Evolutionary conservation across 257 asterid genomes (phyloP).

Genomic region (Osmanthus fragrans): DNA sequence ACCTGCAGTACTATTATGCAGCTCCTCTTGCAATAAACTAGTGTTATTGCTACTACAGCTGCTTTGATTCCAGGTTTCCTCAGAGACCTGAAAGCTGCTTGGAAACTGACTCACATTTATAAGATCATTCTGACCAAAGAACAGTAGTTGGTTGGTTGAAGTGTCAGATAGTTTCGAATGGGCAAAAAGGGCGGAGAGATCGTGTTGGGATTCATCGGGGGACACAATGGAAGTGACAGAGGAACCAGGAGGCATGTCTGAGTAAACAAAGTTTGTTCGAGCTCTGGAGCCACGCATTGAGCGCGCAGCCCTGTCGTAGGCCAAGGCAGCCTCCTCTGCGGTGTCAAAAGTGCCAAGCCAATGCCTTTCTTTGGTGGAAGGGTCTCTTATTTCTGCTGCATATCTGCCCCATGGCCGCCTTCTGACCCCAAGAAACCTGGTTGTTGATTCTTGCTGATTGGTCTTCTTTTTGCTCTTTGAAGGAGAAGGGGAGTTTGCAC

Average conservation of each 20-base stretch:
- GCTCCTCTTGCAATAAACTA: neutral
- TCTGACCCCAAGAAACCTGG: constrained; percentile 71
- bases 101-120: constrained; percentile 13
- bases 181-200: constrained; percentile 34
- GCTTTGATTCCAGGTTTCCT: constrained; percentile 28
- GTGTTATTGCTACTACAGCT: constrained; percentile 12
- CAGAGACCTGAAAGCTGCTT: constrained; percentile 39
- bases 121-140: constrained; percentile 34
- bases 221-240: constrained; percentile 79
- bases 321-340: constrained; percentile 88
- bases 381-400: constrained; percentile 89
- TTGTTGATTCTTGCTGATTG: constrained; percentile 22
- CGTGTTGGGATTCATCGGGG: constrained; percentile 61
- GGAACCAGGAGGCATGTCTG: constrained; percentile 85
- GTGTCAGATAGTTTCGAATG: constrained; percentile 11
- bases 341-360: constrained; percentile 94
- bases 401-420: constrained; percentile 91
- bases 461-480: constrained; percentile 52
- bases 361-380: constrained; percentile 76
- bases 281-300: constrained; percentile 76
- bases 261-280: constrained; percentile 86
- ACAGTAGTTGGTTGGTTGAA: constrained; percentile 26
- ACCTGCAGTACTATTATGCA: neutral
- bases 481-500: constrained; percentile 38
- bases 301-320: constrained; percentile 83